phyloP scores from a whole-genome alignment of 148 eudicot genomes.

The Chenopodium suecicum region DNA sequence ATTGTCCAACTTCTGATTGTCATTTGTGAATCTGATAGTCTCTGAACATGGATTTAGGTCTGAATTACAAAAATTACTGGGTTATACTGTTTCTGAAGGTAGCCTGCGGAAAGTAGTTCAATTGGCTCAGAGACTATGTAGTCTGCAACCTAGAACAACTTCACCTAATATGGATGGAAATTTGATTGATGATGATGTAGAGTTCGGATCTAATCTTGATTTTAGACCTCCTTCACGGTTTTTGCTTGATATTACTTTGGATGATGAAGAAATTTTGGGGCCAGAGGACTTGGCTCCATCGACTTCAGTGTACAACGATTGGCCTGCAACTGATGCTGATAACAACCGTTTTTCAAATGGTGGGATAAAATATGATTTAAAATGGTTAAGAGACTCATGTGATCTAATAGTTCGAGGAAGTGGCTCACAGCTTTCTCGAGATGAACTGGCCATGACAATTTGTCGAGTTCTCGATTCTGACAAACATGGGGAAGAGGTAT shows the following conservation, averaged over 20 bases:
- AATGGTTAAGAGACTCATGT: constrained; percentile 80
- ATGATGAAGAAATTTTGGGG: constrained; percentile 52
- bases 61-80: constrained; percentile 74
- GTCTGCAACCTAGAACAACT: constrained; percentile 48
- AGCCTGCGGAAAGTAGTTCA: constrained; percentile 51
- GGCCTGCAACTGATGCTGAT: constrained; percentile 39
- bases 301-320: constrained; percentile 42
- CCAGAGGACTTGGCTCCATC: constrained; percentile 41
- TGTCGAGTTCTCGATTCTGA: constrained; percentile 92
- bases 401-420: constrained; percentile 60
- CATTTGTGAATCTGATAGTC: constrained; percentile 10
- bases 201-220: constrained; percentile 78
- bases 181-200: constrained; percentile 40
- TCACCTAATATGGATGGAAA: constrained; percentile 30
- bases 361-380: constrained; percentile 61
- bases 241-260: constrained; percentile 60
- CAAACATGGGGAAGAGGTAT: constrained; percentile 97
- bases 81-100: constrained; percentile 55
- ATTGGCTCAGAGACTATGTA: constrained; percentile 51
- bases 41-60: constrained; percentile 44
- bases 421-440: constrained; percentile 79
- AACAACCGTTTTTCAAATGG: constrained; percentile 30
- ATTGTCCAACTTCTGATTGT: background rate
- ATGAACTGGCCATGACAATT: constrained; percentile 89
- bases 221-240: constrained; percentile 80